Percentiles rank a stretch among this genome's conserved stretches.
Conservation (phyloP, 2,329 filamentous ascomycete genomes). For the Aspergillus hiratsukae region DNA sequence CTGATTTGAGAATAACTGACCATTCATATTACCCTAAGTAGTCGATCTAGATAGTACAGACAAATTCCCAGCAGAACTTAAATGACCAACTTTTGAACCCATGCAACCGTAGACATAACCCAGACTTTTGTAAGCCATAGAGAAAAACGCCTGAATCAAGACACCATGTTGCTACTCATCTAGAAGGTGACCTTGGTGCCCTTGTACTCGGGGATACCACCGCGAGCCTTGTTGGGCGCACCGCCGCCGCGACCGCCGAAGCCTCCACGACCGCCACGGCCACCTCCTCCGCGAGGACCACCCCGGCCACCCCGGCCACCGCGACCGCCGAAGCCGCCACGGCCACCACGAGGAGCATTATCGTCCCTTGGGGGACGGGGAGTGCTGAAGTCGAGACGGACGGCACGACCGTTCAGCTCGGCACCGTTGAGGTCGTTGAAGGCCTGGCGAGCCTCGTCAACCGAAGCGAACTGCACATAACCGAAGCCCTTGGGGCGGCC, state of each 20-base stretch:
- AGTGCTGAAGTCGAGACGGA: conserved; percentile 79
- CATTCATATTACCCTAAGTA: background rate
- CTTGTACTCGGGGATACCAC: conserved; percentile 62
- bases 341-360: conserved; percentile 42
- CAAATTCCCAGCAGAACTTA: background rate
- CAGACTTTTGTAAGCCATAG: background rate
- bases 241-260: conserved; percentile 46
- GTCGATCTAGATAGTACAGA: background rate
- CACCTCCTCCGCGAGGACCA: conserved; percentile 50
- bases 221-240: conserved; percentile 46
- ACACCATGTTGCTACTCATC: conserved; percentile 12
- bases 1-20: background rate
- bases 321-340: conserved; percentile 44
- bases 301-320: conserved; percentile 50
- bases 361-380: conserved; percentile 58
- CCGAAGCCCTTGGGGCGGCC: conserved; percentile 88
- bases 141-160: conserved; percentile 1
- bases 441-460: conserved; percentile 77
- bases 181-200: conserved; percentile 76
- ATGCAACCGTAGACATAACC: conserved; percentile 7
- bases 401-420: conserved; percentile 65
- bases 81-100: background rate
- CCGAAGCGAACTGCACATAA: conserved; percentile 76
- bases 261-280: conserved; percentile 42
- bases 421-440: conserved; percentile 66